Base-by-base conservation (phyloP, 2,329 filamentous ascomycete genomes). In the Neofusicoccum laricinum region DNA sequence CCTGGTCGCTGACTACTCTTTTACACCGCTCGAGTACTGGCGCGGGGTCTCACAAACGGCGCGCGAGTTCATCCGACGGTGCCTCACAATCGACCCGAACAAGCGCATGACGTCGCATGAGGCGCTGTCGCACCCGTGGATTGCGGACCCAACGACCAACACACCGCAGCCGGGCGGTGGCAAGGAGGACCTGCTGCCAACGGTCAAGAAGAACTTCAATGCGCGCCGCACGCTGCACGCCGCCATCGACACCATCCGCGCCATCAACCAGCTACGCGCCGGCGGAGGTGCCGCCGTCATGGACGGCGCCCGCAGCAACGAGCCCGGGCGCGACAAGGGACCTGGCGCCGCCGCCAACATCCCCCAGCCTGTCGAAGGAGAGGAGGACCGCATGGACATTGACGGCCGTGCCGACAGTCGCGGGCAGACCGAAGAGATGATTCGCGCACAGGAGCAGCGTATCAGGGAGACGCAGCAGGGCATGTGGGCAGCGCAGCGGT, bases 21-120 rank as follows among this genome's bases (percentile, higher is more conserved):
- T 98, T 78, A 94, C 92, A 3, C 95, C 95, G 1, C 80, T 91
- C 67, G 94, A 97, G 76, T 98, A 98, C 84, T 99, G 95, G 95
- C 90, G 93, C 67, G 92, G 92, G 66, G 94, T 99, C 67, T 96
- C 92, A 25, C 84, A 89, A 61, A 85, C 63, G 55, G 81, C 94
- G 46, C 91, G 96, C 72, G 91, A 96, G 70, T 99, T 99, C 78
- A 97, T 99, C 80, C 88, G 89, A 70, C 86, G 88, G 68, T 99
- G 95, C 75, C 84, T 99, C 63, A 98, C 95, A 43, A 90, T 97
- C 74, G 93, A 98, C 74, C 91, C 93, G 2, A 85, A 85, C 65
- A 86, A 88, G 69, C 91, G 95, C 71, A 95, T 98, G 86, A 97
- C 94, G 1, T 90, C 94, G 8, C 93, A 98, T 77, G 91, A 88